A percentile compares a stretch with the other conserved stretches of the same genome.
phyloP scores from a whole-genome alignment of 768 basidiomycete genomes.

The Auriscalpium orientale region DNA sequence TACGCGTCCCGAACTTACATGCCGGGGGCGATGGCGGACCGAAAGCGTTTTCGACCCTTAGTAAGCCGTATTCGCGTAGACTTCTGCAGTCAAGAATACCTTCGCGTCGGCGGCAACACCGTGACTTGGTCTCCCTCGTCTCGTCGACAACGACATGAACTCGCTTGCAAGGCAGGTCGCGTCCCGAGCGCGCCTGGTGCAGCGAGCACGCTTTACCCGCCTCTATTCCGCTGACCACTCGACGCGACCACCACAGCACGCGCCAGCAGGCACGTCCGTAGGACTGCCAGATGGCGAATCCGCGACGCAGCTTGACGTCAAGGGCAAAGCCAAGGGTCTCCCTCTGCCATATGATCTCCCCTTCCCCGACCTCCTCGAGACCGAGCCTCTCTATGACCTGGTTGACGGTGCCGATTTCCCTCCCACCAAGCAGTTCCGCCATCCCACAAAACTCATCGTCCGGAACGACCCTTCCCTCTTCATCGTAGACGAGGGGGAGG shows the following conservation, averaged over 20 bases:
- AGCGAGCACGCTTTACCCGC: not conserved
- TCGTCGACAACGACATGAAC: slow-evolving; percentile 17
- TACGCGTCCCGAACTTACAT: too few species aligned
- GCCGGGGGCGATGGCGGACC: too few species aligned
- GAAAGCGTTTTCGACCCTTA: too few species aligned
- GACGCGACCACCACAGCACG: not conserved
- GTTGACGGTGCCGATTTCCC: slow-evolving; percentile 47
- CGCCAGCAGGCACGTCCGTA: not conserved
- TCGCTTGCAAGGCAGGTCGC: slow-evolving; percentile 12
- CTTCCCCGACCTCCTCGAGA: slow-evolving; percentile 56
- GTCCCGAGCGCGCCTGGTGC: slow-evolving; percentile 2
- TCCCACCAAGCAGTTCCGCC: slow-evolving; percentile 43
- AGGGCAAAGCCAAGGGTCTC: slow-evolving; percentile 1
- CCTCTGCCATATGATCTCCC: not conserved
- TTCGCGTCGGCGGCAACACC: not conserved
- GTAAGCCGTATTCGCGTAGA: too few species aligned
- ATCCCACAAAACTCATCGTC: slow-evolving; percentile 53
- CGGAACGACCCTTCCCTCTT: slow-evolving; percentile 72
- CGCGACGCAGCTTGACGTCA: not conserved
- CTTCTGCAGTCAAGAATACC: not conserved
- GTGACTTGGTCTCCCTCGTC: not conserved
- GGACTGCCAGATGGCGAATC: not conserved
- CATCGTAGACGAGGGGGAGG: slow-evolving; percentile 26
- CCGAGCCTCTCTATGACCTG: slow-evolving; percentile 56
- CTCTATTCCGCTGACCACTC: slow-evolving; percentile 9